Base-by-base conservation (phyloP, 2,329 filamentous ascomycete genomes). In the Scolecobasidium constrictum region DNA sequence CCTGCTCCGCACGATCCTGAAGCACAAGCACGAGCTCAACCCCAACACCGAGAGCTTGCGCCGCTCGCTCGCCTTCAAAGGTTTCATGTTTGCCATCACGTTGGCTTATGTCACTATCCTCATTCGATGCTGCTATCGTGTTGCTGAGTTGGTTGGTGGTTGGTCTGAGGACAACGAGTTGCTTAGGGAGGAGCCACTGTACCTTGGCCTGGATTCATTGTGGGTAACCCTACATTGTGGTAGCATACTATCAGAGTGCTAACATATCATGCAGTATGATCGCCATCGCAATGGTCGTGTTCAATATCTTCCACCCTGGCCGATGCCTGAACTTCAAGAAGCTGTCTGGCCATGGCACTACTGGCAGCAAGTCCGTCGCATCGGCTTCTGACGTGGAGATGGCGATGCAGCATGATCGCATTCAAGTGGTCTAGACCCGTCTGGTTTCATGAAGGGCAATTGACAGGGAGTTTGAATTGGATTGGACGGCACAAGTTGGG, bases 71-170 rank as follows among this genome's bases (percentile, higher is more conserved):
- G 44, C 48, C 15, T 56, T 55, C 42, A 40, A 49, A 15, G 38
- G 53, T 15, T 55, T 57, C 42, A 41, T 47, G 20, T 16, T 21
- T 1, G 46, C 47, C n/a, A 36, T 56, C 19, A 26, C 26, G 12
- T 20, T 50, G 11, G 44, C 48, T 5, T 49, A 46, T 15, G 1
- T 41, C 20, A 18, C 40, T 18, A 48, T 44, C 42, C 36, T 56
- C 3, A 46, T 50, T 35, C 49, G 56, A 31, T 59, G 57, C 39
- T 45, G 56, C 49, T 53, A 53, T 42, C 76, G 74, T 51, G 72
- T 80, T 41, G 72, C 70, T 2, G 77, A 81, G 55, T 77, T 81
- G 73, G 69, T 72, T 2, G 73, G 73, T 19, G 77, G 77, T 16
- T 81, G 76, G 75, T 58, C 54, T 3, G 78, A 78, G 0, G 58